phyloP scores from a whole-genome alignment of 2,329 filamentous ascomycete species.

The Diaporthe batatas region DNA sequence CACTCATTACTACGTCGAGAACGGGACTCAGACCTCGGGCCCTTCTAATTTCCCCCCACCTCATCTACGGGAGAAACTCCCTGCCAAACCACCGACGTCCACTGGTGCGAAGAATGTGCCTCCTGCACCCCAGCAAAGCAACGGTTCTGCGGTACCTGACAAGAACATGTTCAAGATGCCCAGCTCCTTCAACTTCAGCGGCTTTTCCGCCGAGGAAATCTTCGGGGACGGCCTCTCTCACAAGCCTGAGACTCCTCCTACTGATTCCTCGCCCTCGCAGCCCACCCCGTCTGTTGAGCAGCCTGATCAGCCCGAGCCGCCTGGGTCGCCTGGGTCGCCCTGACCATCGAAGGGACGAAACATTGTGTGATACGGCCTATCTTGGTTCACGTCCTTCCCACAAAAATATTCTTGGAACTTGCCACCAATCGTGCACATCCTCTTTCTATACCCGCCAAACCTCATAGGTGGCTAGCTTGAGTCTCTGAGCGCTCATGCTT shows the following conservation, averaged over 20 bases:
- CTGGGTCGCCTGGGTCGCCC: neutral
- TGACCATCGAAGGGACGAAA: neutral
- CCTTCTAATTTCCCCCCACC: neutral
- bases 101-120: neutral
- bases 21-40: neutral
- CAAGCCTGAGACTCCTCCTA: neutral
- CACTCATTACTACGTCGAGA: neutral
- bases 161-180: too few species aligned
- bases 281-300: neutral
- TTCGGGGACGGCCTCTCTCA: neutral
- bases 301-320: neutral
- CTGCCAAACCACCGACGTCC: neutral
- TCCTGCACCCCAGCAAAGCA: neutral
- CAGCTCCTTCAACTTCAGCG: neutral
- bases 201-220: neutral
- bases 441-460: neutral
- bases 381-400: neutral
- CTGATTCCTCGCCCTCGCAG: neutral
- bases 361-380: neutral
- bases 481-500: neutral
- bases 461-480: neutral
- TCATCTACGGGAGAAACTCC: neutral
- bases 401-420: neutral
- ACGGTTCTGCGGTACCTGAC: neutral
- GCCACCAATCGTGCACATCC: neutral